A percentile compares a stretch with the other conserved stretches of the same genome.
These are phyloP conservation scores for Mycena kentingensis DNA, from an alignment of 768 basidiomycete genomes.

Conservation along the genomic window DNA sequence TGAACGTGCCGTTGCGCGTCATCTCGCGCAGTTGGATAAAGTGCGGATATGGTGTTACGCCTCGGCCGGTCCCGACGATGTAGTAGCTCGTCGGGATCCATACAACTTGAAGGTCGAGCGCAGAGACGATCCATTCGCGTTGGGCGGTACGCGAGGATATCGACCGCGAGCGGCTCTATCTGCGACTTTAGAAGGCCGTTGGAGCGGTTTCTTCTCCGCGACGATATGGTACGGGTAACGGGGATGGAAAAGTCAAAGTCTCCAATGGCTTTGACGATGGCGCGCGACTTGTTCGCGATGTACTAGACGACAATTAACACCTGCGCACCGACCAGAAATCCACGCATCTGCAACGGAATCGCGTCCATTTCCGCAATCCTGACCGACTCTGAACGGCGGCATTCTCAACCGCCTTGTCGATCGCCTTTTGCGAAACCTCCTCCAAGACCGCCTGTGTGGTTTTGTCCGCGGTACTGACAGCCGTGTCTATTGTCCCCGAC, in stretches of 20 bases:
- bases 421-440: constrained; percentile 38
- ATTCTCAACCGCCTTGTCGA: constrained; percentile 42
- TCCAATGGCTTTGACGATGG: constrained; percentile 60
- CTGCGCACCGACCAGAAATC: background rate
- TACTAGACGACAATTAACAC: constrained; percentile 28
- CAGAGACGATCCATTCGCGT: constrained; percentile 40
- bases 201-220: constrained; percentile 3
- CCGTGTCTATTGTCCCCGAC: constrained; percentile 42
- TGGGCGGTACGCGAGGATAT: constrained; percentile 30
- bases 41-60: constrained; percentile 50
- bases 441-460: constrained; percentile 32
- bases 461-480: constrained; percentile 33
- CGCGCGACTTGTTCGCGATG: constrained; percentile 42
- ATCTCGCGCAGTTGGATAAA: constrained; percentile 50
- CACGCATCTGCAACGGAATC: constrained; percentile 45
- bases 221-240: background rate
- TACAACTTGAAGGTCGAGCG: constrained; percentile 43
- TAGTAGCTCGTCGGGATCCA: constrained; percentile 59
- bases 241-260: constrained; percentile 35
- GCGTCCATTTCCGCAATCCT: constrained; percentile 52
- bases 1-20: constrained; percentile 42
- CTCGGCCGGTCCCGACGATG: constrained; percentile 57
- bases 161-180: constrained; percentile 17
- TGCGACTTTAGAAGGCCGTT: constrained; percentile 15
- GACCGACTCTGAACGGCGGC: constrained; percentile 44